Conservation (phyloP, 2,329 filamentous ascomycete genomes). For the Daldinia sp. region DNA sequence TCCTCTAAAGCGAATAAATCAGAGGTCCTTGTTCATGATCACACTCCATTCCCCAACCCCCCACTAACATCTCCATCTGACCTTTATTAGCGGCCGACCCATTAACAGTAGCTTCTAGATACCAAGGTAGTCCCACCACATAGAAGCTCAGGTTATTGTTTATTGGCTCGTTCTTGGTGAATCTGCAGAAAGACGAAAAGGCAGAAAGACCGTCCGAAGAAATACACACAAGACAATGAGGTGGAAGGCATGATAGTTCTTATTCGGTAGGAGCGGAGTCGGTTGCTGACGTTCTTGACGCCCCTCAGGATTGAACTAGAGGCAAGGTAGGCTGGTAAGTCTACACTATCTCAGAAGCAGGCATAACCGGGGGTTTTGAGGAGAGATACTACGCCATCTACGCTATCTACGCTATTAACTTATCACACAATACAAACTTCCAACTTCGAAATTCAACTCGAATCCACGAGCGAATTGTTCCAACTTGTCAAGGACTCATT, state of each 20-base stretch:
- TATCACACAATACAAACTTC: constrained; percentile 3
- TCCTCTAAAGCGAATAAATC: constrained; percentile 16
- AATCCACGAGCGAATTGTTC: neutral
- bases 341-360: neutral
- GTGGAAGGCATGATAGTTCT: constrained; percentile 9
- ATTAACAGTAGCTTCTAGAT: constrained; percentile 4
- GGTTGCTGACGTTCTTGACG: neutral
- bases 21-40: constrained; percentile 2
- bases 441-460: neutral
- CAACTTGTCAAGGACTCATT: neutral
- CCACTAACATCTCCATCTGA: constrained; percentile 23
- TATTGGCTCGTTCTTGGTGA: constrained; percentile 16
- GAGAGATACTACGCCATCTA: neutral
- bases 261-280: neutral
- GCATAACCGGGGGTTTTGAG: neutral
- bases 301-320: neutral
- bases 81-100: constrained; percentile 1
- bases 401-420: neutral
- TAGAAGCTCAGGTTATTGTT: neutral
- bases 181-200: constrained; percentile 3
- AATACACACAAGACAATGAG: constrained; percentile 12
- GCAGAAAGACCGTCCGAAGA: neutral
- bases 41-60: constrained; percentile 7
- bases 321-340: neutral
- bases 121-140: neutral